phyloP scores from a whole-genome alignment of 345 rosid species.

The Ricinus communis region DNA sequence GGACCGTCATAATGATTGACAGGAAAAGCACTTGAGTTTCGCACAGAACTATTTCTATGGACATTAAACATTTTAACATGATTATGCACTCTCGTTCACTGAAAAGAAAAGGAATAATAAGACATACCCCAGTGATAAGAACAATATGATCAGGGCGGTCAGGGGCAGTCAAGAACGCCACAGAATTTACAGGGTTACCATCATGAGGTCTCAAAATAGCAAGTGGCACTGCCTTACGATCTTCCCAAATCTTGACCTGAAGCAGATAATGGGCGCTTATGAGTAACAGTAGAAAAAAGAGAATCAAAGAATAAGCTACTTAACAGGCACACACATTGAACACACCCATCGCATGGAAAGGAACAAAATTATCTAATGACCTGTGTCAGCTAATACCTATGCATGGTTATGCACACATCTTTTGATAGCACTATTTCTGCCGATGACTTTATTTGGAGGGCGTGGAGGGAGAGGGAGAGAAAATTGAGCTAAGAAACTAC shows the following conservation, averaged over 20 bases:
- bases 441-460: background rate
- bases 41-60: background rate
- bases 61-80: conserved; percentile 10
- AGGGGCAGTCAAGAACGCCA: conserved; percentile 66
- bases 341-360: background rate
- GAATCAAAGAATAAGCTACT: background rate
- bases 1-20: background rate
- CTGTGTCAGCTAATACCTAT: background rate
- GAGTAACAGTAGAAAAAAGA: conserved; percentile 3
- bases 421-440: background rate
- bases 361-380: no score
- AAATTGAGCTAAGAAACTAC: background rate
- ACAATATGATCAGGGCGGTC: conserved; percentile 75
- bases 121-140: conserved; percentile 77
- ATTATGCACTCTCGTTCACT: background rate
- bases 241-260: conserved; percentile 96
- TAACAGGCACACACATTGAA: background rate
- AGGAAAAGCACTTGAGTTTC: background rate
- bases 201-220: conserved; percentile 75
- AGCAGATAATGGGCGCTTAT: conserved; percentile 12
- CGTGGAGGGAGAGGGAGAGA: background rate
- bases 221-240: conserved; percentile 64
- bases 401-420: background rate
- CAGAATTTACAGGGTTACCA: conserved; percentile 79
- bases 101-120: conserved; percentile 7